These are phyloP conservation scores for Casuarina glauca DNA, from an alignment of 306 rosid genomes.

Conservation along the genomic window DNA sequence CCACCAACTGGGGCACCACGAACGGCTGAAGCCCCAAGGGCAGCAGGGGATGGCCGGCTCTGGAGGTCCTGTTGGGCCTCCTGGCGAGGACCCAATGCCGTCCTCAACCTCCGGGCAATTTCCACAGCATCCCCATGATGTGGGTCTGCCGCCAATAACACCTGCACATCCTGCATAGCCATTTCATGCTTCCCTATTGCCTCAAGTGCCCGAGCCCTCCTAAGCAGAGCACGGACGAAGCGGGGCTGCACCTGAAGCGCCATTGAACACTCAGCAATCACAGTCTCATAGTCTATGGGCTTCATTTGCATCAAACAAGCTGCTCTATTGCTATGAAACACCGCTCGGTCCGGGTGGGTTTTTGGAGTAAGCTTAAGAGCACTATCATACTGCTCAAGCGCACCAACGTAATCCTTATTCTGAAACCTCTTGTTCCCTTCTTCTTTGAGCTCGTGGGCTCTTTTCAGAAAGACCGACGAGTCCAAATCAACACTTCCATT, in stretches of 20 bases:
- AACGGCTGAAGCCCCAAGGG: constrained; percentile 94
- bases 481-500: constrained; percentile 76
- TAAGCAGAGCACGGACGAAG: constrained; percentile 76
- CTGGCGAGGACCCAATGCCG: constrained; percentile 74
- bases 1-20: constrained; percentile 94
- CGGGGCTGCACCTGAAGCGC: constrained; percentile 92
- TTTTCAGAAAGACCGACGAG: constrained; percentile 75
- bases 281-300: constrained; percentile 83
- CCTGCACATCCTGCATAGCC: constrained; percentile 89
- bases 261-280: constrained; percentile 84
- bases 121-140: constrained; percentile 79
- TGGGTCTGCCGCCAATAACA: constrained; percentile 69
- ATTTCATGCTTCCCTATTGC: constrained; percentile 78
- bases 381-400: constrained; percentile 85
- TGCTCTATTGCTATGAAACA: constrained; percentile 89
- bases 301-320: constrained; percentile 98
- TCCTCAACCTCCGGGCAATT: constrained; percentile 69
- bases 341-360: constrained; percentile 72
- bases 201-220: constrained; percentile 84
- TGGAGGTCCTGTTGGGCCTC: constrained; percentile 95
- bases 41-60: constrained; percentile 99
- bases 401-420: constrained; percentile 81
- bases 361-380: constrained; percentile 84
- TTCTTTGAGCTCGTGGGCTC: constrained; percentile 92
- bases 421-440: constrained; percentile 87